phyloP scores from a whole-genome alignment of 495 filamentous ascomycete genomes.

The Thermothielavioides terrestris region DNA sequence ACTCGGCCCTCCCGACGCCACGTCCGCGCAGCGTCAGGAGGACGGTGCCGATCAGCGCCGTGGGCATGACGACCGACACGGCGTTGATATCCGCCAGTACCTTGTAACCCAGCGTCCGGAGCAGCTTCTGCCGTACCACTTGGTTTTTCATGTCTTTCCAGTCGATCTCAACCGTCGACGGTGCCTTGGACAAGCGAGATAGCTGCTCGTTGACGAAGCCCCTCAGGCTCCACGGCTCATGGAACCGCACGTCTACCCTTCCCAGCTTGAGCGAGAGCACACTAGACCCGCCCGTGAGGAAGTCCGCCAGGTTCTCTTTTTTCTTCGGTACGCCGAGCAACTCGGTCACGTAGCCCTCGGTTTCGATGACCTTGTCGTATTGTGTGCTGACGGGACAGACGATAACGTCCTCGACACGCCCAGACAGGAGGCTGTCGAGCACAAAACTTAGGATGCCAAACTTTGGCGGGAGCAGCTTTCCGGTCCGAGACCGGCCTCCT shows the following conservation, averaged over 20 bases:
- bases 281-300: slow-evolving; percentile 73
- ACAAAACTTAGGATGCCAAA: slow-evolving; percentile 95
- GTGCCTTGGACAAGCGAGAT: slow-evolving; percentile 35
- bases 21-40: slow-evolving; percentile 84
- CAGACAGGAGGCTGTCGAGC: slow-evolving; percentile 77
- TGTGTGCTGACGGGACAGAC: slow-evolving; percentile 93
- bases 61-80: slow-evolving; percentile 96
- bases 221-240: slow-evolving; percentile 85
- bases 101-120: slow-evolving; percentile 80
- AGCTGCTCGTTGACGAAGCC: slow-evolving; percentile 72
- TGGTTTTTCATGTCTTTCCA: slow-evolving; percentile 37
- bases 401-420: slow-evolving; percentile 81
- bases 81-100: slow-evolving; percentile 90
- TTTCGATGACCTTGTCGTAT: slow-evolving; percentile 98
- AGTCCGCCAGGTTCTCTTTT: slow-evolving; percentile 84
- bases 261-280: slow-evolving; percentile 82
- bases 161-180: slow-evolving; percentile 32
- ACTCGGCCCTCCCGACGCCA: slow-evolving; percentile 78
- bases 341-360: slow-evolving; percentile 91
- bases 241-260: slow-evolving; percentile 89
- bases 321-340: slow-evolving; percentile 88
- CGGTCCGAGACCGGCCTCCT: slow-evolving; percentile 83
- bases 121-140: slow-evolving; percentile 48
- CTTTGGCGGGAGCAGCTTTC: slow-evolving; percentile 87
- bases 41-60: slow-evolving; percentile 87